These are phyloP conservation scores for Tephrocybe sp. DNA, from an alignment of 768 basidiomycete genomes.

Conservation along the genomic window DNA sequence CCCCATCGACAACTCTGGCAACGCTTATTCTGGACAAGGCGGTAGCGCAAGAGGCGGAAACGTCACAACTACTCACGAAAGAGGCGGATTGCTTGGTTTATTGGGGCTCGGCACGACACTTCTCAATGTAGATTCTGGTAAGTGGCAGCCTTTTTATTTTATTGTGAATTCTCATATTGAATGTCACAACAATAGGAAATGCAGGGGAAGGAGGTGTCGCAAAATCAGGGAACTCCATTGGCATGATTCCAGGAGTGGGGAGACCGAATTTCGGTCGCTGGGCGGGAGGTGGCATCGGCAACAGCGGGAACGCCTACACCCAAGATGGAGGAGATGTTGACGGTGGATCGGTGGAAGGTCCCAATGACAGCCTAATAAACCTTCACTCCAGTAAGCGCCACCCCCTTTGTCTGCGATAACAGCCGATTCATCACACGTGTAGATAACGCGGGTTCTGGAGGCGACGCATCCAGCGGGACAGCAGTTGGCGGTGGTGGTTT, in stretches of 20 bases:
- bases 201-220: slow-evolving; percentile 34
- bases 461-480: slow-evolving; percentile 31
- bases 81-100: slow-evolving; percentile 3
- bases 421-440: slow-evolving; percentile 12
- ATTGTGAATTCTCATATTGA: too few relatives aligned
- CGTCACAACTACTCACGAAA: slow-evolving; percentile 9
- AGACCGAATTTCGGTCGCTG: slow-evolving; percentile 2
- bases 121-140: slow-evolving; percentile 28
- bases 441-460: slow-evolving; percentile 41
- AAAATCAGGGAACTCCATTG: slow-evolving; percentile 28
- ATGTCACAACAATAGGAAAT: slow-evolving; percentile 14
- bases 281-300: slow-evolving; percentile 8
- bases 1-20: slow-evolving; percentile 28
- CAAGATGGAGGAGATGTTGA: slow-evolving; percentile 29
- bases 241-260: slow-evolving; percentile 1
- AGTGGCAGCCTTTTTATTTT: neutral
- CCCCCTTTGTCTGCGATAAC: neutral
- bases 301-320: slow-evolving; percentile 26
- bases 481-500: slow-evolving; percentile 8
- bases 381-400: slow-evolving; percentile 30
- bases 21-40: slow-evolving; percentile 32
- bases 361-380: slow-evolving; percentile 25
- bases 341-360: slow-evolving; percentile 33
- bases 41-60: slow-evolving; percentile 35
- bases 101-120: slow-evolving; percentile 14